Base-by-base conservation (phyloP, 2,329 filamentous ascomycete genomes). In the Diaporthe capsici region DNA sequence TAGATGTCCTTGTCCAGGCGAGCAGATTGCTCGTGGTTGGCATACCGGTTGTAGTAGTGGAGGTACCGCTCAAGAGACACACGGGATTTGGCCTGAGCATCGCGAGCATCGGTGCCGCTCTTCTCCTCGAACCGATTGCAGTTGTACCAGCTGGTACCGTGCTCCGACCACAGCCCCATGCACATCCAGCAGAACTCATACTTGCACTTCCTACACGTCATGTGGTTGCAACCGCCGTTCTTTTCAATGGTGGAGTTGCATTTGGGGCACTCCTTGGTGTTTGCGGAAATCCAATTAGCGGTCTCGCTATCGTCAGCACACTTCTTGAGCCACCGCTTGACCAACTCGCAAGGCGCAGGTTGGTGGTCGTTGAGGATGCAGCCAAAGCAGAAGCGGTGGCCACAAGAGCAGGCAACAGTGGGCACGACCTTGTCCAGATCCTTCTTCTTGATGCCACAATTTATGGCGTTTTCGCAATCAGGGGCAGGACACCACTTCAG, bases 181-280 rank as follows among this genome's bases (percentile, higher is more conserved):
- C 97, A 99, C 94, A 99, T 98, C 97, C 97, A 99, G 86, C 97
- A 99, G 82, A 99, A 98, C 82, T 98, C 96, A 82, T 98, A 93
- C 81, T 95, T 95, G 87, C 96, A 98, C 84, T 98, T 98, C 74
- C 96, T 90, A 83, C 96, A 98, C 0, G 96, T 98, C 96, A 98
- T 98, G 84, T 98, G 96, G 86, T 98, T 98, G 87, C 96, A 98
- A 4, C 96, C 96, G 71, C 96, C 96, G 79, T 99, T 99, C 90
- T 99, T 99, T 86, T 99, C 97, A 60, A 99, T 99, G 0, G 97
- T 99, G 2, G 96, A 98, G 80, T 95, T 92, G 84, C 97, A 99
- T 83, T 94, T 97, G 0, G 97, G 96, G 78, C 97, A 99, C 84
- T 99, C 97, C 83, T 99, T 99, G 2, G 97, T 99, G 84, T 99